phyloP scores from a whole-genome alignment of 1,284 basidiomycete genomes.

The Filobasidium uniguttulatum region DNA sequence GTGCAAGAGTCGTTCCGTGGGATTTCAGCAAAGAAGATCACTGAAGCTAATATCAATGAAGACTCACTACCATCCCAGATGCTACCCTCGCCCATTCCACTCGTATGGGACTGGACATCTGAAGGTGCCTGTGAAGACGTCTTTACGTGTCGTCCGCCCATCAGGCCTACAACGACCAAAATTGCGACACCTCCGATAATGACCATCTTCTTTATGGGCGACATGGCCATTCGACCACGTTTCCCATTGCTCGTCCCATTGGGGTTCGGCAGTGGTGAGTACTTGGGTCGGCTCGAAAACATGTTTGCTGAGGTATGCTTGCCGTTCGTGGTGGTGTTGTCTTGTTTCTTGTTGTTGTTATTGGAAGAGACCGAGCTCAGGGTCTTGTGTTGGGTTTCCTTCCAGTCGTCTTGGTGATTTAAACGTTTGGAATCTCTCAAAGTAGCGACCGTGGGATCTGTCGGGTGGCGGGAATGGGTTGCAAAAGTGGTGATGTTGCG shows the following conservation, averaged over 20 bases:
- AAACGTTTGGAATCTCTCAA: too few species aligned
- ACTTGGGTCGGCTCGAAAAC: background rate
- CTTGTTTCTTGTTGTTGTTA: too few species aligned
- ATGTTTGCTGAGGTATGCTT: too few species aligned
- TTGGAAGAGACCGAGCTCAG: too few species aligned
- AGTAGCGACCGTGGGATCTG: too few species aligned
- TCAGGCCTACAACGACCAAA: conserved; percentile 4
- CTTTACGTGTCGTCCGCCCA: conserved; percentile 9
- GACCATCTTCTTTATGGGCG: conserved; percentile 7
- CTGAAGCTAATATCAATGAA: background rate
- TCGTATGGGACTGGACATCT: background rate
- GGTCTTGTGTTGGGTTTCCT: too few species aligned
- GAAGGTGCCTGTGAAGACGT: conserved; percentile 1
- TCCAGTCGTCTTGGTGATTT: too few species aligned
- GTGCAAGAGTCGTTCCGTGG: background rate
- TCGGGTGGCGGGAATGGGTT: too few species aligned
- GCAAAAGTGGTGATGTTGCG: too few species aligned
- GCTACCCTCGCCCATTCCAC: background rate
- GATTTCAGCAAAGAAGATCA: background rate
- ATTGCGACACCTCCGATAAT: conserved; percentile 6
- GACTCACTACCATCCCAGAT: conserved; percentile 3
- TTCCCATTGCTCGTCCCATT: background rate
- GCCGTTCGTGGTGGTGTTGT: too few species aligned
- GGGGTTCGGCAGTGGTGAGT: conserved; percentile 1
- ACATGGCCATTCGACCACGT: background rate